Base-by-base conservation (phyloP, 179 eudicot genomes). In the Camellia oleifera region DNA sequence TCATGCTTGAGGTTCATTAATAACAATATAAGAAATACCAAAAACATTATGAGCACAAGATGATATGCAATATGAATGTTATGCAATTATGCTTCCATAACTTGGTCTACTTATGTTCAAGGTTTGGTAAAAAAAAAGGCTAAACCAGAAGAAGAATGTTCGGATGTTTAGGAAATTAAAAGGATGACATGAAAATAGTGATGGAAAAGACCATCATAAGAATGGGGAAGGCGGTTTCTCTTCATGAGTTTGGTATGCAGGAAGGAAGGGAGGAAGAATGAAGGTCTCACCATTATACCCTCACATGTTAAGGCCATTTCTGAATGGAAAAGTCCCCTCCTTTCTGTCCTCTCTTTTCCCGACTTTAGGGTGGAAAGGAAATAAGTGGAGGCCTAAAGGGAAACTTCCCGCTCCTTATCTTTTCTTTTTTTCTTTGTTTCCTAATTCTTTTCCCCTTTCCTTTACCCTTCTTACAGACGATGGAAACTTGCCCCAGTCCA, bases 201-300 rank as follows among this genome's bases (percentile, higher is more conserved):
- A 46, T 45, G 4, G 52, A 74, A 56, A 57, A 57, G 15, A 7
- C 32, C 23, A 40, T 48, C 23, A 42, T 9, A 40, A 52, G 52
- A 73, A 73, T 54, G 20, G 8, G n/a, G 52, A 74, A 58, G 77
- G 52, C 50, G 58, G 58, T 57, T 56, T 74, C 23, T 52, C 23
- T 17, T 32, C 52, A 74, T 57, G 57, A 74, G 20, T 74, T 54
- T 74, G 77, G 45, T 57, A 50, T 7, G 23, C 20, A 50, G 58
- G 75, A 50, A 50, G 42, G 40, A 20, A 50, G 50, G 32, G 17
- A n/a, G 3, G 15, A 18, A 50, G 15, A 4, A 50, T 50, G 42
- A 18, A 71, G 13, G 61, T 57, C 11, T 57, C 12, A 2, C 17
- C 61, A 57, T 9, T 57, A 10, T 9, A 48, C 52, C 52, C 3